phyloP scores from a whole-genome alignment of 352 stramenopile genomes.

The Pythium utonaiense region DNA sequence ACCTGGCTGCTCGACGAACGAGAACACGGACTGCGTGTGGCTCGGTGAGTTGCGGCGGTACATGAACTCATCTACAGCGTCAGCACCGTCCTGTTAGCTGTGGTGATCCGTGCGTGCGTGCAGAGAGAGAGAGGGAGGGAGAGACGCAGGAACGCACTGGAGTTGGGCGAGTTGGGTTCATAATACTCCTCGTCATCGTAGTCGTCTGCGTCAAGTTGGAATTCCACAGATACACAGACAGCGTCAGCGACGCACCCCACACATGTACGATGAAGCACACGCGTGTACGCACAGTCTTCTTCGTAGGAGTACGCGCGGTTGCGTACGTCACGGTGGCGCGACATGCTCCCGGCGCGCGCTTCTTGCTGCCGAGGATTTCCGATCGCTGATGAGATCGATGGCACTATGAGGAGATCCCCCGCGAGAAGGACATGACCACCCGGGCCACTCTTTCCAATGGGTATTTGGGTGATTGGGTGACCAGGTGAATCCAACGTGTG shows the following conservation, averaged over 20 bases:
- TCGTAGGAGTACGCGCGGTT: constrained; percentile 90
- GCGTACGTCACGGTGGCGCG: constrained; percentile 79
- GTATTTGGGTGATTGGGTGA: neutral
- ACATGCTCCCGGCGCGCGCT: constrained; percentile 37
- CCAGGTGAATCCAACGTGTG: neutral
- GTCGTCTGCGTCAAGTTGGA: constrained; percentile 58
- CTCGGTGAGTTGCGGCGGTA: constrained; percentile 80
- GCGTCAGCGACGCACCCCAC: neutral
- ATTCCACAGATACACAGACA: no score
- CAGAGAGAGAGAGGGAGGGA: no score
- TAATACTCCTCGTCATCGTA: constrained; percentile 74
- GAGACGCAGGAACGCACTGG: constrained; percentile 33
- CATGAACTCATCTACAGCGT: constrained; percentile 65
- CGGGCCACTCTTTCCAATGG: neutral
- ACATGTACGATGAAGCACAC: neutral
- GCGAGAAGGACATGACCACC: neutral
- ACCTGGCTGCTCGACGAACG: constrained; percentile 64
- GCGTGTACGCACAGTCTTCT: constrained; percentile 52
- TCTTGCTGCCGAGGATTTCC: neutral
- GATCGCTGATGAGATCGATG: neutral
- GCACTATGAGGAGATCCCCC: constrained; percentile 8
- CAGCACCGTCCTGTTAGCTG: neutral
- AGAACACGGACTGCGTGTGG: constrained; percentile 71
- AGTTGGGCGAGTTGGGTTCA: constrained; percentile 54
- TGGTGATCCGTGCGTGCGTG: neutral